Evolutionary conservation across 495 filamentous ascomycete genomes (phyloP).

Genomic region (Hapsidospora chrysogenum): DNA sequence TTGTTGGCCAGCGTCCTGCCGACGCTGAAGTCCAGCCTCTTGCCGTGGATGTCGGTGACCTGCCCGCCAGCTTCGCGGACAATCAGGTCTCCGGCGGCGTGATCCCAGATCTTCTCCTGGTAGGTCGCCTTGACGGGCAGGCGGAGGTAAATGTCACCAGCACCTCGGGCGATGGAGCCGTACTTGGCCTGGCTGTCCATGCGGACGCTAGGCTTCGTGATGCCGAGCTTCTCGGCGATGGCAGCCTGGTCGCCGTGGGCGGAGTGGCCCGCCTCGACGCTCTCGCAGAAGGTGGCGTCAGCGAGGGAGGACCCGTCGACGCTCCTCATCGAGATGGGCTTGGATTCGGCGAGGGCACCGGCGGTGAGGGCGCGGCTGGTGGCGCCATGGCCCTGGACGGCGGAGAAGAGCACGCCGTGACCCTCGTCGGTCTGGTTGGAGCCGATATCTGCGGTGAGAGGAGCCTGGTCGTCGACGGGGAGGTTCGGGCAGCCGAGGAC

Average conservation of each 20-base stretch:
- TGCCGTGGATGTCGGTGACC: slow-evolving; percentile 74
- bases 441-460: slow-evolving; percentile 49
- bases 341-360: slow-evolving; percentile 38
- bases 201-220: slow-evolving; percentile 68
- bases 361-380: slow-evolving; percentile 50
- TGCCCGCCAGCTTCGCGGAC: slow-evolving; percentile 85
- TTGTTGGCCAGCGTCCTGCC: slow-evolving; percentile 78
- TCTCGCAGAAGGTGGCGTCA: slow-evolving; percentile 82
- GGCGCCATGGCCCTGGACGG: slow-evolving; percentile 59
- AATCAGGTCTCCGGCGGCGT: slow-evolving; percentile 91
- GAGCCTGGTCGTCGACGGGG: slow-evolving; percentile 59
- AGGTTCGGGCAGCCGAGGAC: slow-evolving; percentile 92
- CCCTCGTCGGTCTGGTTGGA: slow-evolving; percentile 47
- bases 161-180: slow-evolving; percentile 83
- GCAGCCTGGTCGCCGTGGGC: slow-evolving; percentile 69
- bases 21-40: slow-evolving; percentile 64
- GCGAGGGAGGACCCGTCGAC: slow-evolving; percentile 49
- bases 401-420: slow-evolving; percentile 73
- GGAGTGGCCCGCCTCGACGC: slow-evolving; percentile 82
- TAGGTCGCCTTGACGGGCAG: slow-evolving; percentile 72
- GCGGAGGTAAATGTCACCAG: slow-evolving; percentile 85
- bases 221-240: slow-evolving; percentile 71
- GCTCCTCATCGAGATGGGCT: slow-evolving; percentile 59
- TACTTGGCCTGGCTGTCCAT: slow-evolving; percentile 99
- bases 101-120: slow-evolving; percentile 99